Base-by-base conservation (phyloP, 331 rosid species). In the Stylosanthes scabra region DNA sequence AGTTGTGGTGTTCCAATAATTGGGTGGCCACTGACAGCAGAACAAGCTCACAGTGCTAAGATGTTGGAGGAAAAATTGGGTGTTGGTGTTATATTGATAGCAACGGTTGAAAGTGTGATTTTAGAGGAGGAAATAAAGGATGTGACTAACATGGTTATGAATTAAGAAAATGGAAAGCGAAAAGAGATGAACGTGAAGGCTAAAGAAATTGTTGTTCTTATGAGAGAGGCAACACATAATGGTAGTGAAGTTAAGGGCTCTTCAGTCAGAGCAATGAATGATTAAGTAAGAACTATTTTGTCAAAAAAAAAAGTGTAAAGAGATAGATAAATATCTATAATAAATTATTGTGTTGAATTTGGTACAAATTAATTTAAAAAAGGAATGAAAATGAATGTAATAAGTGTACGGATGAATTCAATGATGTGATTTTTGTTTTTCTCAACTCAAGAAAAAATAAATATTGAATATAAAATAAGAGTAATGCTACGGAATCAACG, bases 1-100 rank as follows among this genome's bases (percentile, higher is more conserved):
- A 63, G 86, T 55, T 16, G 68, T 28, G 97, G 92, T 0, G 93
- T 89, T 9, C 92, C 97, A 0, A 75, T 92, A 2, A 83, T 88
- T 1, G 90, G 89, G 37, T 92, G 92, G 96, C 92, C 97, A 27
- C 52, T 89, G 11, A 93, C 80, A 1, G 92, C 89, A 11, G 97
- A 88, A 51, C 96, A 92, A 25, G 69, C 79, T 3, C 82, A 80
- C 61, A 89, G 87, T 50, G 74, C 88, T 6, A 91, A 86, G 82
- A 89, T 91, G 97, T 2, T 87, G 68, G 77, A 12, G 82, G 97
- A 91, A 68, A 93, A 89, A 55, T 77, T 83, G 85, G 93, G 88
- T 6, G 88, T 86, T 73, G 14, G 77, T n/a, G 82, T 86, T 76
- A 90, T 83, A 76, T 78, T 89, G 13, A 70, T 88, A 4, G 65